Conservation (phyloP, 2,329 filamentous ascomycete genomes). For the Ceratocystis lukuohia region DNA sequence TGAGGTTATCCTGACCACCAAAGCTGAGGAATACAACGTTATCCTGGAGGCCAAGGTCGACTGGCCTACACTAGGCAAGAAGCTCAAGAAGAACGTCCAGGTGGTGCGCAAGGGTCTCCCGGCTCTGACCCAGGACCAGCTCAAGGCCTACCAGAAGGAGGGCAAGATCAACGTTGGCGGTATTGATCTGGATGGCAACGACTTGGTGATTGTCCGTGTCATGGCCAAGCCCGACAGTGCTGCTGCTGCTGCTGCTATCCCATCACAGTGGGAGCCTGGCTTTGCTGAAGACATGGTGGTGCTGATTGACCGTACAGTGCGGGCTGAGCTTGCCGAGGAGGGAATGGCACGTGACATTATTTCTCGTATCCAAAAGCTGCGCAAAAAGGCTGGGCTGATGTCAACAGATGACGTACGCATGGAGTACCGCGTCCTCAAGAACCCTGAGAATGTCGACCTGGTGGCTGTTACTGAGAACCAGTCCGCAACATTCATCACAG, state of each 20-base stretch:
- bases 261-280: conserved; percentile 22
- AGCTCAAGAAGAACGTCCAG: conserved; percentile 77
- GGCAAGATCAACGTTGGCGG: conserved; percentile 73
- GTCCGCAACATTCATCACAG: conserved; percentile 57
- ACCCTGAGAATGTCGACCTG: conserved; percentile 64
- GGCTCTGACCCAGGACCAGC: conserved; percentile 58
- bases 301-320: conserved; percentile 69
- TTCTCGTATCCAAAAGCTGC: conserved; percentile 78
- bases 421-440: conserved; percentile 71
- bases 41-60: conserved; percentile 72
- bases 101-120: conserved; percentile 77
- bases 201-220: conserved; percentile 42
- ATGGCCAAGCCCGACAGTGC: conserved; percentile 11
- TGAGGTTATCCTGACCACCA: conserved; percentile 63
- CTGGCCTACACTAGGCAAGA: conserved; percentile 81
- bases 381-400: conserved; percentile 85
- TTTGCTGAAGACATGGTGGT: conserved; percentile 49
- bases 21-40: conserved; percentile 74
- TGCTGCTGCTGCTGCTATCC: not conserved
- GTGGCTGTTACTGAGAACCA: conserved; percentile 57
- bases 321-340: conserved; percentile 77
- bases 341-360: conserved; percentile 85
- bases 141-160: conserved; percentile 60
- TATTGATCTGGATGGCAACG: conserved; percentile 67
- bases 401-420: conserved; percentile 92